phyloP scores from a whole-genome alignment of 306 rosid genomes.

The Pterocarpus macrocarpus region DNA sequence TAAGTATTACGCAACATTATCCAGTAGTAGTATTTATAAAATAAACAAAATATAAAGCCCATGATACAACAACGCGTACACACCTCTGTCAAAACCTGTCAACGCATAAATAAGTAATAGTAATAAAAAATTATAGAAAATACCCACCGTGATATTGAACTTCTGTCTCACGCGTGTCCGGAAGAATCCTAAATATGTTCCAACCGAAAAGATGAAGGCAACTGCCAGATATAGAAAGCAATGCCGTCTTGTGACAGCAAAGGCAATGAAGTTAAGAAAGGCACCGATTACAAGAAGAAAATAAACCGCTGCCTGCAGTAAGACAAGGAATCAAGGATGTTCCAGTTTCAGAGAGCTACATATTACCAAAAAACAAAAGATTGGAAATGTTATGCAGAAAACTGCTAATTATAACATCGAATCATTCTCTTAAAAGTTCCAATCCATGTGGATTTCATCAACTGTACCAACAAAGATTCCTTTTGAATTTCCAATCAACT shows the following conservation, averaged over 20 bases:
- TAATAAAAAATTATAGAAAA: conserved; percentile 1
- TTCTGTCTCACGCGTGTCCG: conserved; percentile 72
- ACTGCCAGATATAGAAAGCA: conserved; percentile 71
- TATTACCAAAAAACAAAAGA: no score
- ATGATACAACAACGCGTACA: no score
- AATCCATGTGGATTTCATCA: no score
- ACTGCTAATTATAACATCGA: neutral
- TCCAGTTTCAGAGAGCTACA: conserved; percentile 15
- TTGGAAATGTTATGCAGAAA: neutral
- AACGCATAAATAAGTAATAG: neutral
- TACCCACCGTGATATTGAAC: conserved; percentile 81
- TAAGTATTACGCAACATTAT: no score
- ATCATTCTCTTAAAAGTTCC: neutral
- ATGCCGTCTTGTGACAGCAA: conserved; percentile 63
- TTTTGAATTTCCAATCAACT: conserved; percentile 3
- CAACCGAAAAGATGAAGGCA: conserved; percentile 63
- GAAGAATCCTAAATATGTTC: conserved; percentile 77
- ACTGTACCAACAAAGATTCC: no score
- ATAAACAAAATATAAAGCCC: no score
- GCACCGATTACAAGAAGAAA: conserved; percentile 59
- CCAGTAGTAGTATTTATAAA: no score
- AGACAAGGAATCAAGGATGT: neutral
- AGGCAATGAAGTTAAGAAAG: conserved; percentile 68
- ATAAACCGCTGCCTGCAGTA: conserved; percentile 71
- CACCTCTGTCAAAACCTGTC: conserved; percentile 3